These are phyloP conservation scores for Hortiboletus campestris DNA, from an alignment of 768 basidiomycete species.

Conservation along the genomic window DNA sequence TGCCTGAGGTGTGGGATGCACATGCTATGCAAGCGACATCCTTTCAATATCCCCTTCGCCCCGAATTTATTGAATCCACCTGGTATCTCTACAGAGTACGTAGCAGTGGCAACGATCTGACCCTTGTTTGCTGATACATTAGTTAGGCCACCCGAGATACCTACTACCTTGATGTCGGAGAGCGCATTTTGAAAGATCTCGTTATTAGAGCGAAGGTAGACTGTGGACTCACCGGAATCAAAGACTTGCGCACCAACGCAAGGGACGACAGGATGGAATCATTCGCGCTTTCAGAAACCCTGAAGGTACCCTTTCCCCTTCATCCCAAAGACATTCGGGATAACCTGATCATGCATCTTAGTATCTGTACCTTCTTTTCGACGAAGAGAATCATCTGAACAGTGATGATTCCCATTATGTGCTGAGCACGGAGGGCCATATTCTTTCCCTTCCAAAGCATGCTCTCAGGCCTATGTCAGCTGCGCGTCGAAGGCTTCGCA, in stretches of 20 bases:
- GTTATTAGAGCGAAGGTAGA: conserved; percentile 70
- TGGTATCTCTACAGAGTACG: conserved; percentile 90
- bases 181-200: conserved; percentile 78
- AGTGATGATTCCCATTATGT: conserved; percentile 82
- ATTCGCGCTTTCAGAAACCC: conserved; percentile 89
- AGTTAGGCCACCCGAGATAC: conserved; percentile 87
- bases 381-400: conserved; percentile 76
- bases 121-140: background rate
- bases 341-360: conserved; percentile 30
- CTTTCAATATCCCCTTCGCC: conserved; percentile 76
- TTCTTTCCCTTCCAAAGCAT: conserved; percentile 61
- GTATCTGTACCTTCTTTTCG: conserved; percentile 94
- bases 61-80: conserved; percentile 94
- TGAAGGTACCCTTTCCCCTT: conserved; percentile 58
- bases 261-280: conserved; percentile 96
- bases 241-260: conserved; percentile 72
- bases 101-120: background rate
- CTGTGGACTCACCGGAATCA: conserved; percentile 84
- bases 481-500: conserved; percentile 57
- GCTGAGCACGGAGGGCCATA: conserved; percentile 94
- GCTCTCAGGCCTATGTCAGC: conserved; percentile 57
- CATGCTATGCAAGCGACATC: conserved; percentile 68
- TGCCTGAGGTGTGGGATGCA: conserved; percentile 93
- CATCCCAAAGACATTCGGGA: background rate
- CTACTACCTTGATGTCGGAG: conserved; percentile 90